These are phyloP conservation scores for Hirsutella rhossiliensis DNA, from an alignment of 2,329 filamentous ascomycete species.

Conservation along the genomic window DNA sequence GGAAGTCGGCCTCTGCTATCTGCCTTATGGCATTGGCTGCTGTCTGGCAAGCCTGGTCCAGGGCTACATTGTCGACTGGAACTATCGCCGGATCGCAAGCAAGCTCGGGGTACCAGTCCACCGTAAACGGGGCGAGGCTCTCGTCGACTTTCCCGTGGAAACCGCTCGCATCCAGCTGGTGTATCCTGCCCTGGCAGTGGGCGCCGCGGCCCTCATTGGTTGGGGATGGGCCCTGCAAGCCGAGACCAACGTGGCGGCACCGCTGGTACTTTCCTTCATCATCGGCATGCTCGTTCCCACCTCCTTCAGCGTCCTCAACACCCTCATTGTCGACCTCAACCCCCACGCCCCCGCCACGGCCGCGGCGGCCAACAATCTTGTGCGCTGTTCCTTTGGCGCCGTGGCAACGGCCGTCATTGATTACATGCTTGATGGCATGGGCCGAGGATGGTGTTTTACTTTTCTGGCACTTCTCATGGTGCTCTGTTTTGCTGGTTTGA, in stretches of 20 bases:
- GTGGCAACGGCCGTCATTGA: constrained; percentile 47
- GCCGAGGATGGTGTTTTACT: constrained; percentile 51
- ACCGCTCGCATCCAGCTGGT: constrained; percentile 40
- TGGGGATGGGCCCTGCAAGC: constrained; percentile 47
- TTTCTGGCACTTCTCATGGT: constrained; percentile 41
- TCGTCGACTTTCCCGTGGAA: constrained; percentile 42
- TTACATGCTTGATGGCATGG: constrained; percentile 43
- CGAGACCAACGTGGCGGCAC: constrained; percentile 38
- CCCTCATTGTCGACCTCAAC: constrained; percentile 51
- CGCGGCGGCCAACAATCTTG: constrained; percentile 52
- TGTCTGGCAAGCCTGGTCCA: constrained; percentile 36
- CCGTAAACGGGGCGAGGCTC: constrained; percentile 41
- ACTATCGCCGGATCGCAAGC: constrained; percentile 57
- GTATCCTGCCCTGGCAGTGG: constrained; percentile 40
- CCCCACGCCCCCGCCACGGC: constrained; percentile 48
- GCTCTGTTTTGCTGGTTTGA: constrained; percentile 34
- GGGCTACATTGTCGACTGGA: constrained; percentile 51
- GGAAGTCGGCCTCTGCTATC: constrained; percentile 40
- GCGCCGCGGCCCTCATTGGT: constrained; percentile 37
- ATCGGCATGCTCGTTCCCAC: constrained; percentile 47
- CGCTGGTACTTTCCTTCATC: constrained; percentile 43
- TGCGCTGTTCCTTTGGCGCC: constrained; percentile 49
- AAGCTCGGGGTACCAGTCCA: constrained; percentile 49
- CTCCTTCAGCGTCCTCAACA: constrained; percentile 51
- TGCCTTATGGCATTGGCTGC: constrained; percentile 40